Percentiles rank a stretch among this genome's conserved stretches.
Evolutionary conservation across 192 early-diverging fungal genomes (phyloP).

Genomic region (Coemansia erecta): DNA sequence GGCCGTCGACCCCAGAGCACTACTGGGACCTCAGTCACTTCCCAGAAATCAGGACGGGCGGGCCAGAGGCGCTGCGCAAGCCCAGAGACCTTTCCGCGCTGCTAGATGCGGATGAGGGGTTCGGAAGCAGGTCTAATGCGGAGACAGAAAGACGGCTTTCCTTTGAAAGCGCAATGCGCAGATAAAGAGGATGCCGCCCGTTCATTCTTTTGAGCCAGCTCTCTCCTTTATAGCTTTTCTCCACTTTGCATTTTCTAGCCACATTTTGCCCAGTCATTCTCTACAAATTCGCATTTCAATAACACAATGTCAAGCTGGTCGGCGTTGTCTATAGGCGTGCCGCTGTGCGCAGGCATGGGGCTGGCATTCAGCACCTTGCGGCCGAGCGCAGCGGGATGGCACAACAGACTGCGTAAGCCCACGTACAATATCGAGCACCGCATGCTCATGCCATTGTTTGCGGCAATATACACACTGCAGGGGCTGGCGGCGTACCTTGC

Average conservation of each 20-base stretch:
- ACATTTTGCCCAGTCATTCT: not conserved
- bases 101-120: conserved; percentile 1
- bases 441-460: conserved; percentile 27
- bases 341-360: conserved; percentile 30
- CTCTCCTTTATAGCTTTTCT: conserved; percentile 3
- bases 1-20: conserved; percentile 39
- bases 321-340: conserved; percentile 28
- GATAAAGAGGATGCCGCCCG: too few relatives aligned
- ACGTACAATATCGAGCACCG: conserved; percentile 34
- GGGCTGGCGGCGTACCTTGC: conserved; percentile 37
- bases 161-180: not conserved
- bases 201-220: not conserved
- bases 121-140: not conserved
- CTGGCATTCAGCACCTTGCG: conserved; percentile 28
- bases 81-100: conserved; percentile 5
- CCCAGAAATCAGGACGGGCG: conserved; percentile 36
- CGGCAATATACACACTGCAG: conserved; percentile 23
- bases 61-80: conserved; percentile 39
- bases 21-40: conserved; percentile 53
- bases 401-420: conserved; percentile 41
- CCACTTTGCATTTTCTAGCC: not conserved
- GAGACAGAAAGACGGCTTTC: not conserved
- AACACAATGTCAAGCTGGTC: conserved; percentile 45
- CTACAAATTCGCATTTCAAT: not conserved
- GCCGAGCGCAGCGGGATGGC: conserved; percentile 24